Evolutionary conservation across 1,284 basidiomycete species (phyloP), one percentile per base, ranked within the genome.

Genomic region (Grifola frondosa): DNA sequence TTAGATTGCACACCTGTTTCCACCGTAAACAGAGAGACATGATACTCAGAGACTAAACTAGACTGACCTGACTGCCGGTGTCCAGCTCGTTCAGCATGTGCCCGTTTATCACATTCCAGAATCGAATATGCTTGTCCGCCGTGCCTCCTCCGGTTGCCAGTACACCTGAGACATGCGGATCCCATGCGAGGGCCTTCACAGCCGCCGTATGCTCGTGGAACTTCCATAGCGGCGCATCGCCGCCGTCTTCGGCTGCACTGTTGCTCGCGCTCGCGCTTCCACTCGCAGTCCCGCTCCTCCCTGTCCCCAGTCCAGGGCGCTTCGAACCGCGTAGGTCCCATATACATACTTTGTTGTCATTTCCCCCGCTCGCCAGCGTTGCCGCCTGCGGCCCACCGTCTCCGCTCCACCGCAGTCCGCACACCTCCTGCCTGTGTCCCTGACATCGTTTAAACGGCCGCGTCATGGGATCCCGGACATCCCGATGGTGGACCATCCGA

Each of bases 151-250:
- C 97, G 3, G 90, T 93, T 1, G 96, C 97, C 17, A 99, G 70
- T 2, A 98, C 77, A 2, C 94, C 94, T 15, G 88, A 75, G 46
- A 97, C 80, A 65, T 99, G 97, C 4, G 96, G 96, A 62, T 91
- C 94, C 96, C 97, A 99, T 1, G 94, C 93, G 15, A 99, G 85
- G 3, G 97, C 96, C 63, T 99, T 99, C 50, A 99, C 94, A 0
- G 96, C 96, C 1, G 97, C 96, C 3, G 88, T 90, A 62, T 99
- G 97, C 53, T 98, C 91, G 44, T 92, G 91, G 65, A 98, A 99
- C 59, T 92, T 90, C 81, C 88, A 94, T 12, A 97, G 68, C 1
- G 95, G 95, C 20, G 77, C 67, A 25, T 77, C 72, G 4, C 75
- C 75, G 0, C 64, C 58, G 19, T 76, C 78, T n/a, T 73, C 68